Conservation (phyloP, 1,284 basidiomycete species). For the Cutaneotrichosporon curvatum region DNA sequence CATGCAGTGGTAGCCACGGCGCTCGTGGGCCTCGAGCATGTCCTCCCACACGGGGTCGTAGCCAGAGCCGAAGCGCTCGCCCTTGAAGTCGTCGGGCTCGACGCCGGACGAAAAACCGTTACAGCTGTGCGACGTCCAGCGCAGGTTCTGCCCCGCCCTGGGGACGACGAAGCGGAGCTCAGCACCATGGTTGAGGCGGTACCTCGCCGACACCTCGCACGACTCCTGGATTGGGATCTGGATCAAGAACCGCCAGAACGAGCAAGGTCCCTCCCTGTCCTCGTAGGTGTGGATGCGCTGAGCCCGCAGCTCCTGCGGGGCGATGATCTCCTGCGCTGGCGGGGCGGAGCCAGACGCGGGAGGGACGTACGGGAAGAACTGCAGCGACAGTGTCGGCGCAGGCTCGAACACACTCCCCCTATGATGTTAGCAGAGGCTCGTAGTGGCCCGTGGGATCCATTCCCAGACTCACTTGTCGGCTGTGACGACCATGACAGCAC, state of each 20-base stretch:
- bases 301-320: constrained; percentile 49
- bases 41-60: constrained; percentile 93
- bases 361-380: constrained; percentile 34
- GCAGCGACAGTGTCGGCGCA: constrained; percentile 64
- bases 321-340: constrained; percentile 7
- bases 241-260: constrained; percentile 92
- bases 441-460: neutral
- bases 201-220: constrained; percentile 67
- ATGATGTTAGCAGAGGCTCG: neutral
- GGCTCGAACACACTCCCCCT: constrained; percentile 66
- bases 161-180: constrained; percentile 78
- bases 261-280: constrained; percentile 63
- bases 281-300: constrained; percentile 75
- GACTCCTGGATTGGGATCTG: constrained; percentile 64
- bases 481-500: constrained; percentile 76
- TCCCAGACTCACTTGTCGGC: constrained; percentile 28
- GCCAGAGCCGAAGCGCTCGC: constrained; percentile 55
- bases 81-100: constrained; percentile 46
- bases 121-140: constrained; percentile 70
- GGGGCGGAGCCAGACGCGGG: neutral
- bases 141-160: constrained; percentile 73
- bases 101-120: constrained; percentile 52
- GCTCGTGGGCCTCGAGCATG: constrained; percentile 69
- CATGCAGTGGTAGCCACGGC: constrained; percentile 70
- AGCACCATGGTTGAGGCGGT: constrained; percentile 70